phyloP scores from a whole-genome alignment of 495 filamentous ascomycete species.

The Aspergillus incahuasiensis region DNA sequence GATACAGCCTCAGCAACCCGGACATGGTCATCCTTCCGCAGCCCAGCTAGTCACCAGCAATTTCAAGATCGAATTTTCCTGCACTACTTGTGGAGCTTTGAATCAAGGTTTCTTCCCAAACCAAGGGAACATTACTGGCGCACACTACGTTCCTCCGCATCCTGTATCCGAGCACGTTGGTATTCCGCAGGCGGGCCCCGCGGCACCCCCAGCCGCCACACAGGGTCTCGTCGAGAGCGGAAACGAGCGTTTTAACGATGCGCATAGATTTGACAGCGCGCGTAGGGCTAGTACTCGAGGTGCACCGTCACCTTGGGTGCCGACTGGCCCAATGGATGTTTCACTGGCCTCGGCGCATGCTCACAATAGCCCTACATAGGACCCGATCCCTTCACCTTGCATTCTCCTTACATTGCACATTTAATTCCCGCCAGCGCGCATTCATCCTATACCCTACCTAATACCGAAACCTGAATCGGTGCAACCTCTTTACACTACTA shows the following conservation, averaged over 20 bases:
- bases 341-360: slow-evolving; percentile 25
- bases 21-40: slow-evolving; percentile 27
- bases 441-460: background rate
- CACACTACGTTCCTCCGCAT: slow-evolving; percentile 29
- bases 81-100: slow-evolving; percentile 39
- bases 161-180: slow-evolving; percentile 20
- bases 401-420: background rate
- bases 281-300: slow-evolving; percentile 23
- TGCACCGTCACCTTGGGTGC: slow-evolving; percentile 31
- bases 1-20: slow-evolving; percentile 22
- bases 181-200: slow-evolving; percentile 18
- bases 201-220: slow-evolving; percentile 12
- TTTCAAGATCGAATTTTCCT: slow-evolving; percentile 46
- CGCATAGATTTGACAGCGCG: slow-evolving; percentile 15
- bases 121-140: slow-evolving; percentile 37
- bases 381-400: background rate
- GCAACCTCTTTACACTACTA: background rate
- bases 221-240: slow-evolving; percentile 18
- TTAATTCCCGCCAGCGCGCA: background rate
- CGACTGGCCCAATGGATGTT: slow-evolving; percentile 25
- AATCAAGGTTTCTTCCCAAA: slow-evolving; percentile 46
- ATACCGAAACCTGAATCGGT: background rate
- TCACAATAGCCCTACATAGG: slow-evolving; percentile 14
- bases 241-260: slow-evolving; percentile 45
- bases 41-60: slow-evolving; percentile 36